Percentiles rank a stretch among this genome's conserved stretches.
phyloP scores from a whole-genome alignment of 768 basidiomycete species.

The Suillus subalutaceus region DNA sequence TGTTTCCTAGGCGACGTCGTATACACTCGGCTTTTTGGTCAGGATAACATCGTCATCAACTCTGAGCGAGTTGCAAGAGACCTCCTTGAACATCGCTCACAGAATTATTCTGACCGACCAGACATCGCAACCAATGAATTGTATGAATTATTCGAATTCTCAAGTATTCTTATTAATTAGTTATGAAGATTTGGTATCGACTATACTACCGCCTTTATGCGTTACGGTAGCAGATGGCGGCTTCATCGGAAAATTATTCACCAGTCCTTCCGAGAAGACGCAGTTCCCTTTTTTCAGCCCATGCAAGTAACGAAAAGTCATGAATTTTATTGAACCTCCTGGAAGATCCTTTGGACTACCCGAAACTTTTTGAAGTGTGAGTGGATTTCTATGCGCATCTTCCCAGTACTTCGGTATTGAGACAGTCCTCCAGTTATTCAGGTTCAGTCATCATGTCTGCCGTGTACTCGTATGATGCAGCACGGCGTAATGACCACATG shows the following conservation, averaged over 20 bases:
- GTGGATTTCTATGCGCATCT: background rate
- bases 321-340: conserved; percentile 6
- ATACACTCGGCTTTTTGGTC: conserved; percentile 11
- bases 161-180: background rate
- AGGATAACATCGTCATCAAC: conserved; percentile 17
- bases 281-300: conserved; percentile 2
- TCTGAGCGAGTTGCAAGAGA: conserved; percentile 17
- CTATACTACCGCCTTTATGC: conserved; percentile 16
- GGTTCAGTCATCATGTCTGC: conserved; percentile 14
- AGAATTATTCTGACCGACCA: conserved; percentile 16
- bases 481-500: conserved; percentile 6
- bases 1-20: conserved; percentile 12
- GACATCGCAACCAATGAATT: conserved; percentile 7
- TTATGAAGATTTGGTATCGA: conserved; percentile 11
- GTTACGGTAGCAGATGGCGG: conserved; percentile 19
- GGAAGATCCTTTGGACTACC: conserved; percentile 5
- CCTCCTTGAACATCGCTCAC: conserved; percentile 16
- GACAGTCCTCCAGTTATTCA: conserved; percentile 4
- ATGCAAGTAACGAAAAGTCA: conserved; percentile 3
- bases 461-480: conserved; percentile 14
- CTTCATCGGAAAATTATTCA: conserved; percentile 19
- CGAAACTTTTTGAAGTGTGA: conserved; percentile 4
- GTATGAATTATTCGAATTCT: conserved; percentile 7
- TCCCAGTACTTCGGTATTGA: background rate
- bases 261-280: conserved; percentile 16